Percentiles rank a stretch among this genome's conserved stretches.
Conservation (phyloP, 2,329 filamentous ascomycete genomes). For the Fusarium zealandicum region DNA sequence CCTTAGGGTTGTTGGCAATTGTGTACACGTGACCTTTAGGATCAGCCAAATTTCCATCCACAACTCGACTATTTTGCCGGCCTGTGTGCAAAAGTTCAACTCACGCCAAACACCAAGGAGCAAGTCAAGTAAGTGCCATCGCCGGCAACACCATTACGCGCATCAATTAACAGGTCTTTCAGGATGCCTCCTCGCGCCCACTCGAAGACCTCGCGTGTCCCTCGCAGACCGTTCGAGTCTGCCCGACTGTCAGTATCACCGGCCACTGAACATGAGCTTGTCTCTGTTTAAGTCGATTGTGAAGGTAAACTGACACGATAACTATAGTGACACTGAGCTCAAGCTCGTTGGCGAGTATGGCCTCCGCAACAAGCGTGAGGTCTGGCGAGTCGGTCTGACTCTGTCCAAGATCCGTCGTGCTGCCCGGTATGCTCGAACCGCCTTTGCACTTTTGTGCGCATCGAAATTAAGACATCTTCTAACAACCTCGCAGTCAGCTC, state of each 20-base stretch:
- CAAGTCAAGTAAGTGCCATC: conserved; percentile 50
- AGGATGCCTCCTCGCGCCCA: conserved; percentile 69
- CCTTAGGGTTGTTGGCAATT: conserved; percentile 45
- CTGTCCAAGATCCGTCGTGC: conserved; percentile 99
- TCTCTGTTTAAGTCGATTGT: conserved; percentile 94
- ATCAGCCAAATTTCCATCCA: conserved; percentile 45
- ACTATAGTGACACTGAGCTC: conserved; percentile 92
- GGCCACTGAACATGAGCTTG: conserved; percentile 99
- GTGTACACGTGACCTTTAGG: conserved; percentile 40
- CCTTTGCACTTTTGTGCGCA: not conserved
- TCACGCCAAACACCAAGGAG: conserved; percentile 49
- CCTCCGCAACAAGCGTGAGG: conserved; percentile 99
- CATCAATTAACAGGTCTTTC: conserved; percentile 41
- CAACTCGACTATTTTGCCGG: conserved; percentile 44
- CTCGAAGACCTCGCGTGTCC: conserved; percentile 99
- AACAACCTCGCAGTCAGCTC: conserved; percentile 77
- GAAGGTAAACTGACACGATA: conserved; percentile 72
- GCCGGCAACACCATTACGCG: conserved; percentile 16
- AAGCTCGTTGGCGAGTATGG: conserved; percentile 99
- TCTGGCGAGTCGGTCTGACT: conserved; percentile 99
- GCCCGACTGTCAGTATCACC: conserved; percentile 97
- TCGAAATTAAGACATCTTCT: conserved; percentile 24
- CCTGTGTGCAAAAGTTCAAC: conserved; percentile 44
- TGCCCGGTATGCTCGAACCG: conserved; percentile 75
- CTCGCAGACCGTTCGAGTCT: conserved; percentile 97